These are phyloP conservation scores for Alternaria incomplexa DNA, from an alignment of 2,329 filamentous ascomycete species.

Conservation along the genomic window DNA sequence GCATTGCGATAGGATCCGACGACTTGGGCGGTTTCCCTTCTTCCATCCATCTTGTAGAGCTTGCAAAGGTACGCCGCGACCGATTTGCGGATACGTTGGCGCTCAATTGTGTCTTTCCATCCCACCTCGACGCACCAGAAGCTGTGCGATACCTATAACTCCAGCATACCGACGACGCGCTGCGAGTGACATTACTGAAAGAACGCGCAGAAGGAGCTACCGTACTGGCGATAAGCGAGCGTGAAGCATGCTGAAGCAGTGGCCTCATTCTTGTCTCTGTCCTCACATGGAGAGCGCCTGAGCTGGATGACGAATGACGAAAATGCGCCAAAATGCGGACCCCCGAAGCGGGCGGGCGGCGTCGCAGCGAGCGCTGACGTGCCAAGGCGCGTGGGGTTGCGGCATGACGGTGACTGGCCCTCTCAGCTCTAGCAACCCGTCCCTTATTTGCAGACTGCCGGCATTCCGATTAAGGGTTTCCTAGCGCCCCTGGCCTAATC, in stretches of 20 bases:
- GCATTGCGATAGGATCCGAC: slow-evolving; percentile 27
- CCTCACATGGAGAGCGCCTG: slow-evolving; percentile 32
- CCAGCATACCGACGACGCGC: slow-evolving; percentile 31
- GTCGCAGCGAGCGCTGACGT: slow-evolving; percentile 28
- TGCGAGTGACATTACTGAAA: slow-evolving; percentile 13
- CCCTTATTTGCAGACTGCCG: slow-evolving; percentile 16
- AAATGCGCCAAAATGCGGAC: slow-evolving; percentile 16
- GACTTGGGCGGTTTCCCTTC: slow-evolving; percentile 23
- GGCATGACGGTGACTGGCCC: slow-evolving; percentile 22
- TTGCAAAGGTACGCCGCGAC: slow-evolving; percentile 24
- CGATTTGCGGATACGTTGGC: background rate
- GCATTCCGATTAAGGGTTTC: slow-evolving; percentile 27
- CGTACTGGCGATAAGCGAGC: slow-evolving; percentile 32
- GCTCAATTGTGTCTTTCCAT: slow-evolving; percentile 8
- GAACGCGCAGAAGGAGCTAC: slow-evolving; percentile 19
- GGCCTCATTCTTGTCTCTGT: slow-evolving; percentile 45
- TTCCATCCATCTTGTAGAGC: slow-evolving; percentile 27
- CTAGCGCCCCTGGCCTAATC: slow-evolving; percentile 15
- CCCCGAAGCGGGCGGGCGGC: slow-evolving; percentile 7
- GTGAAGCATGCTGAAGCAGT: slow-evolving; percentile 50
- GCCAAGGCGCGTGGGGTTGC: slow-evolving; percentile 33
- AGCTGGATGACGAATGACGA: slow-evolving; percentile 18
- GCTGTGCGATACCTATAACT: slow-evolving; percentile 39
- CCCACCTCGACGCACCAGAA: slow-evolving; percentile 18
- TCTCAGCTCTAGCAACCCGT: background rate